Evolutionary conservation across 129 eudicot genomes (phyloP).

Genomic region (sunflower (Helianthus annuus)): DNA sequence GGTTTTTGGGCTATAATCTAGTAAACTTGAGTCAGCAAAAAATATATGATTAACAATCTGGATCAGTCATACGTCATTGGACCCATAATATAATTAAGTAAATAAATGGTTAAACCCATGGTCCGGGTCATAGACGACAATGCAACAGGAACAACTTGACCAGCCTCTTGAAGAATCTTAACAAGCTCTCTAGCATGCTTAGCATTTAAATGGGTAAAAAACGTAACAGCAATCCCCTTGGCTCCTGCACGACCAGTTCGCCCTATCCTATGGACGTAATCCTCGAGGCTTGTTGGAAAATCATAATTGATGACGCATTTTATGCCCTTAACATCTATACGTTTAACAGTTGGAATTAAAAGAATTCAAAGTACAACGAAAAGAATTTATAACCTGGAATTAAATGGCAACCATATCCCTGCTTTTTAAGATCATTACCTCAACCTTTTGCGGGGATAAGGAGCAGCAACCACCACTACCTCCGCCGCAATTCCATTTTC

Average conservation of each 20-base stretch:
- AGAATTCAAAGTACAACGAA: neutral
- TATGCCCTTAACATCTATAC: no score
- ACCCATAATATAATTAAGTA: neutral
- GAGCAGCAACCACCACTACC: conserved; percentile 74
- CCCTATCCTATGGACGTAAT: conserved; percentile 98
- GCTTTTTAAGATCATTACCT: conserved; percentile 64
- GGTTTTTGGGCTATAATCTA: neutral
- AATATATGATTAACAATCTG: neutral
- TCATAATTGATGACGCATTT: conserved; percentile 93
- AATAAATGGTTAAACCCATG: conserved; percentile 30
- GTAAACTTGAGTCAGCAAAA: neutral
- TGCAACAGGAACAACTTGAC: conserved; percentile 79
- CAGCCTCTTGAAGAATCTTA: conserved; percentile 92
- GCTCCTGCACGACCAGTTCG: conserved; percentile 99
- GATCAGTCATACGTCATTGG: neutral
- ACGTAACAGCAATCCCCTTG: conserved; percentile 83
- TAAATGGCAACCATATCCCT: conserved; percentile 93
- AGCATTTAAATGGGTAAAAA: conserved; percentile 82
- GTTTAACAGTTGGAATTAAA: conserved; percentile 24
- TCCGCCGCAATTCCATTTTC: conserved; percentile 41
- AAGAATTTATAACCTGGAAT: conserved; percentile 13
- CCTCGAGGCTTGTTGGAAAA: conserved; percentile 93
- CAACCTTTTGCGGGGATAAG: conserved; percentile 97
- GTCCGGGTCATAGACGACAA: conserved; percentile 63
- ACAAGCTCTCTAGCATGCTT: conserved; percentile 82